Evolutionary conservation across 2,329 filamentous ascomycete species (phyloP).

Genomic region (Trichophyton mentagrophytes): DNA sequence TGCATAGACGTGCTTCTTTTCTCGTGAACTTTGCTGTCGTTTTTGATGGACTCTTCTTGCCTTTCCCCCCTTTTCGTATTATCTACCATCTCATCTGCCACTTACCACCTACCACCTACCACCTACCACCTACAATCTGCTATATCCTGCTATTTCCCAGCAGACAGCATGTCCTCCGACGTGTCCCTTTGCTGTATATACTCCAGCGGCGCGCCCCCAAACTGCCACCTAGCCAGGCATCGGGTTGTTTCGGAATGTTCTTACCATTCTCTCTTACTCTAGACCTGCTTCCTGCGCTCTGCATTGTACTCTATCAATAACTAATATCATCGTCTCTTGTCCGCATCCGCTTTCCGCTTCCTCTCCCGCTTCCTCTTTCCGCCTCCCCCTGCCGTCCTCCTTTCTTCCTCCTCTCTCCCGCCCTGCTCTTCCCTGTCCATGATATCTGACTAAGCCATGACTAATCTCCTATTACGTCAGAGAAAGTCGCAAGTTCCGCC

Average conservation of each 20-base stretch:
- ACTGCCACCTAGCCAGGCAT: background rate
- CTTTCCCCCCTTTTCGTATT: background rate
- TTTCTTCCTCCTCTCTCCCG: background rate
- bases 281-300: background rate
- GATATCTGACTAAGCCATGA: background rate
- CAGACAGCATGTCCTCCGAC: background rate
- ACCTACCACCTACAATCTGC: background rate
- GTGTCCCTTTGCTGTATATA: constrained; percentile 1
- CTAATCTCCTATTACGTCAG: background rate
- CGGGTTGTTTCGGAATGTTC: constrained; percentile 1
- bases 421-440: background rate
- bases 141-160: too few species aligned
- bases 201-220: background rate
- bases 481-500: background rate
- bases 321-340: background rate
- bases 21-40: background rate
- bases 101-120: background rate
- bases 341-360: background rate
- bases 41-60: background rate
- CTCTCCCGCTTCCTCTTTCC: background rate
- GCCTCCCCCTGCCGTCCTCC: background rate
- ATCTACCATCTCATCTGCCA: background rate
- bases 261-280: background rate
- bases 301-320: constrained; percentile 1
- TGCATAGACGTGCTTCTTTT: background rate